Conservation (phyloP, 768 basidiomycete genomes). For the Coprinopsis sp. region DNA sequence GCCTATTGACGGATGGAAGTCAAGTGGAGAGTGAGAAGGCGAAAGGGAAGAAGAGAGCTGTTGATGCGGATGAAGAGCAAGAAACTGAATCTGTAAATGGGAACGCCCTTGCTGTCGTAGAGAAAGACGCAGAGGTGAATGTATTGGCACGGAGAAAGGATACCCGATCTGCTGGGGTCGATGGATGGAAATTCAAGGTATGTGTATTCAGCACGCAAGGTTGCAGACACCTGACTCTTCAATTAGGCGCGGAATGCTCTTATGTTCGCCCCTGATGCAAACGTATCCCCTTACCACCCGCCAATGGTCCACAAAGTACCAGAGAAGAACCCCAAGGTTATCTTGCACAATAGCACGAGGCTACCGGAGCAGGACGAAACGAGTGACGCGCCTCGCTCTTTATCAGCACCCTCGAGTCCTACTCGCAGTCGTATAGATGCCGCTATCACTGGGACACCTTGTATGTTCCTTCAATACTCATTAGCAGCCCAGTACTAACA, state of each 20-base stretch:
- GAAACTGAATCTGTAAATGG: not conserved
- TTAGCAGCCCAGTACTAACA: conserved; percentile 8
- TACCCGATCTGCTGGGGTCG: conserved; percentile 64
- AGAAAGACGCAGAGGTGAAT: conserved; percentile 34
- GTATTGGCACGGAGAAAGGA: conserved; percentile 82
- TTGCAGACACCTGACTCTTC: not conserved
- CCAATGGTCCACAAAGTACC: conserved; percentile 23
- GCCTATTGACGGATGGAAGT: conserved; percentile 43
- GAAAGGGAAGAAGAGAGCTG: conserved; percentile 22
- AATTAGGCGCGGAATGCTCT: conserved; percentile 84
- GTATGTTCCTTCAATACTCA: conserved; percentile 40
- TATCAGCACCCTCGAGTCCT: conserved; percentile 77
- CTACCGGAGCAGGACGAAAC: conserved; percentile 65
- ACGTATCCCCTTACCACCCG: conserved; percentile 70
- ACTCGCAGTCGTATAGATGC: conserved; percentile 87
- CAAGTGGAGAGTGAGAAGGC: conserved; percentile 22
- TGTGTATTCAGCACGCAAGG: not conserved
- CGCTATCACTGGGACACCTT: conserved; percentile 89
- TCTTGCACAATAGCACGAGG: conserved; percentile 80
- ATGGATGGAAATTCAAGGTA: conserved; percentile 82
- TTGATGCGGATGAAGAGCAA: conserved; percentile 11
- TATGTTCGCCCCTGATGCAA: conserved; percentile 93
- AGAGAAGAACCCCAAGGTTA: conserved; percentile 48
- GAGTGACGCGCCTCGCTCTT: conserved; percentile 32
- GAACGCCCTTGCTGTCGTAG: conserved; percentile 21